phyloP scores from a whole-genome alignment of 495 filamentous ascomycete genomes.

The Cercophora newfieldiana region DNA sequence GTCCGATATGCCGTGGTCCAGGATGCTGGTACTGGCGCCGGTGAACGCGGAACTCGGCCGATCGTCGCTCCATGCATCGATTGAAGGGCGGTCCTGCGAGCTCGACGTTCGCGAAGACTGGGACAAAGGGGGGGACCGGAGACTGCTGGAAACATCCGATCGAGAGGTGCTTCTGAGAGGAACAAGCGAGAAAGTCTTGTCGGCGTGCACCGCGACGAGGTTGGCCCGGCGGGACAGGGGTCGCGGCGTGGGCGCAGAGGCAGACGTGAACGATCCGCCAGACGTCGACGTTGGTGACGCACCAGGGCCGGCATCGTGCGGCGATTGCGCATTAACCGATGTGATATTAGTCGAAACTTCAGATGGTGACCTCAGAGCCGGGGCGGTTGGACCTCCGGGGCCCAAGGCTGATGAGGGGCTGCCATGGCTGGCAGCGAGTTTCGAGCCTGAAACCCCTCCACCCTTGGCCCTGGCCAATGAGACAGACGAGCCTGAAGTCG shows the following conservation, averaged over 20 bases:
- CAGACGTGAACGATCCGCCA: slow-evolving; percentile 19
- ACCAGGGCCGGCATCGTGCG: slow-evolving; percentile 16
- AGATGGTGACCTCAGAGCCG: slow-evolving; percentile 37
- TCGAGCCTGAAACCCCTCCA: slow-evolving; percentile 50
- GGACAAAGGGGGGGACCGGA: slow-evolving; percentile 35
- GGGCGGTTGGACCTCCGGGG: slow-evolving; percentile 28
- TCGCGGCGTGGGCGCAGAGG: slow-evolving; percentile 25
- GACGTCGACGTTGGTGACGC: slow-evolving; percentile 19
- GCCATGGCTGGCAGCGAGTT: slow-evolving; percentile 42
- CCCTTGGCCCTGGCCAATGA: slow-evolving; percentile 41
- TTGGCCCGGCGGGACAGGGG: slow-evolving; percentile 41
- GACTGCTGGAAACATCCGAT: slow-evolving; percentile 24
- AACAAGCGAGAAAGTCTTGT: slow-evolving; percentile 52
- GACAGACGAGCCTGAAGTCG: slow-evolving; percentile 35
- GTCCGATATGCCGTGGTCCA: slow-evolving; percentile 43
- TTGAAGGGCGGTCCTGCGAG: slow-evolving; percentile 48
- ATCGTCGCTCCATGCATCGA: slow-evolving; percentile 48
- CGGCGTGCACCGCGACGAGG: slow-evolving; percentile 43
- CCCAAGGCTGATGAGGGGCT: slow-evolving; percentile 32
- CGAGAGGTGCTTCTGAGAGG: slow-evolving; percentile 25
- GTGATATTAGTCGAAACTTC: slow-evolving; percentile 32
- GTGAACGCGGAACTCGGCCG: slow-evolving; percentile 44
- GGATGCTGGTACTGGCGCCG: slow-evolving; percentile 39
- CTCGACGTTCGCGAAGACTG: slow-evolving; percentile 41
- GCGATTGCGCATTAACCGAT: slow-evolving; percentile 23